Percentiles rank a stretch among this genome's conserved stretches.
These are phyloP conservation scores for Stereocaulon alpinum DNA, from an alignment of 495 filamentous ascomycete species.

Conservation along the genomic window DNA sequence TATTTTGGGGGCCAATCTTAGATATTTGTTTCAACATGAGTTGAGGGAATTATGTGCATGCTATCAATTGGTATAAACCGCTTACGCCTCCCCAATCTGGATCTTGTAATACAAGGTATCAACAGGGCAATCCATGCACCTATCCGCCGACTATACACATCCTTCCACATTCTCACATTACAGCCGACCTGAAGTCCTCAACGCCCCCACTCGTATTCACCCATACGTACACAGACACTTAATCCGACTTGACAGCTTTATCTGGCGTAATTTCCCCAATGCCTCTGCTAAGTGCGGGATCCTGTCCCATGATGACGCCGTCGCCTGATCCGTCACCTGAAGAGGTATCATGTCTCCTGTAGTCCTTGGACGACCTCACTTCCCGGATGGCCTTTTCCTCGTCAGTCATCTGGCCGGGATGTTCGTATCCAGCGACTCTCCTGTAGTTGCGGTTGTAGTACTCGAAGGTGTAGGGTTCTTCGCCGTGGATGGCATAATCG, in stretches of 20 bases:
- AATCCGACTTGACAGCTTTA: conserved; percentile 3
- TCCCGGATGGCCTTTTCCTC: conserved; percentile 7
- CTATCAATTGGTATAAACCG: neutral
- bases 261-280: neutral
- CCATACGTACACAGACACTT: neutral
- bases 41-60: neutral
- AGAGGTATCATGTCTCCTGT: neutral
- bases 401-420: conserved; percentile 6
- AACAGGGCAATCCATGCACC: neutral
- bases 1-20: too few relatives aligned
- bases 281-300: neutral
- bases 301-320: conserved; percentile 1
- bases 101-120: conserved; percentile 2
- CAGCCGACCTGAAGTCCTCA: neutral
- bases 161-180: too few relatives aligned
- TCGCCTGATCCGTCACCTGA: neutral
- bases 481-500: conserved; percentile 43
- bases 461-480: conserved; percentile 37
- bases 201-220: neutral
- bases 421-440: conserved; percentile 8
- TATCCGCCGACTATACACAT: neutral
- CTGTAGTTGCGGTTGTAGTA: conserved; percentile 14
- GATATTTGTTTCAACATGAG: neutral
- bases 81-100: neutral
- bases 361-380: conserved; percentile 1